Conservation (phyloP, 768 basidiomycete genomes). For the Butyriboletus loyo region DNA sequence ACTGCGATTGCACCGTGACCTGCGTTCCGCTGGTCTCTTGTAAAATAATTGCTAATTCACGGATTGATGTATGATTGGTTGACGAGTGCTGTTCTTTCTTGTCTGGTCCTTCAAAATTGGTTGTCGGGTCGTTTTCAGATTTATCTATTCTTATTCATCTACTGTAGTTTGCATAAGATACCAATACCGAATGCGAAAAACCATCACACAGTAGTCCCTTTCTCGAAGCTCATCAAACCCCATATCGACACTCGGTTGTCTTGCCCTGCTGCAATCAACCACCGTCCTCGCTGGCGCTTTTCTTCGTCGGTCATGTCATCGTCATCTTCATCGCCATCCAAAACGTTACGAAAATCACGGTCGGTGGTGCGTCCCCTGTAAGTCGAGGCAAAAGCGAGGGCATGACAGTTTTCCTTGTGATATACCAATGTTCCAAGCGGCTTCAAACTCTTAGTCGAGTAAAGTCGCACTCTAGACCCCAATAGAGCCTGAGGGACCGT, state of each 20-base stretch:
- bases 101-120: not conserved
- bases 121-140: not conserved
- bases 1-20: slow-evolving; percentile 44
- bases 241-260: slow-evolving; percentile 73
- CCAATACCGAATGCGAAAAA: not conserved
- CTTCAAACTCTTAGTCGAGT: slow-evolving; percentile 77
- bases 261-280: slow-evolving; percentile 65
- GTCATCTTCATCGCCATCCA: slow-evolving; percentile 34
- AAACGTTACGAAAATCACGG: not conserved
- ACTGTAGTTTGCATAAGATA: slow-evolving; percentile 18
- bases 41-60: slow-evolving; percentile 18
- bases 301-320: slow-evolving; percentile 48
- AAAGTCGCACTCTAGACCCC: slow-evolving; percentile 66
- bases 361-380: slow-evolving; percentile 11
- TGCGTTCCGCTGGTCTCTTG: slow-evolving; percentile 55
- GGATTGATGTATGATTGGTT: slow-evolving; percentile 8
- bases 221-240: slow-evolving; percentile 50
- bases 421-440: slow-evolving; percentile 80
- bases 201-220: not conserved
- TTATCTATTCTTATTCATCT: slow-evolving; percentile 18
- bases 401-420: slow-evolving; percentile 77
- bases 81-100: not conserved
- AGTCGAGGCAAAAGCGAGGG: slow-evolving; percentile 61
- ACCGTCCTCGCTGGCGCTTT: slow-evolving; percentile 45
- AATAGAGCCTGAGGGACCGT: not conserved